A percentile compares a stretch with the other conserved stretches of the same genome.
phyloP scores from a whole-genome alignment of 1,284 basidiomycete genomes.

The Mycosarcoma mackinlayi region DNA sequence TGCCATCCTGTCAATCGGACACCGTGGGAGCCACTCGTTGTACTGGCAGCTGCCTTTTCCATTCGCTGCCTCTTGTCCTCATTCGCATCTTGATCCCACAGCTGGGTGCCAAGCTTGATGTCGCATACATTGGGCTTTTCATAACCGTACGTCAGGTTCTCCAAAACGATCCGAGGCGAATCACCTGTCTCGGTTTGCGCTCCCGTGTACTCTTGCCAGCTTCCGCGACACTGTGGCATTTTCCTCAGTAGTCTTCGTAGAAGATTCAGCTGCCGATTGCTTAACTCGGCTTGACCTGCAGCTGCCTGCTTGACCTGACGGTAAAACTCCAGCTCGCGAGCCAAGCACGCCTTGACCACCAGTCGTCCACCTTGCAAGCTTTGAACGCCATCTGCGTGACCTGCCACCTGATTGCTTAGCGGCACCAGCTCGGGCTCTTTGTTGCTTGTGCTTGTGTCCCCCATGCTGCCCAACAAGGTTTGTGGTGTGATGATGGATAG shows the following conservation, averaged over 20 bases:
- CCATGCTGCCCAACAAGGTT: too few species aligned
- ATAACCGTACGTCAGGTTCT: slow-evolving; percentile 83
- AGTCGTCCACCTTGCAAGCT: slow-evolving; percentile 80
- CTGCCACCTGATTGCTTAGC: slow-evolving; percentile 81
- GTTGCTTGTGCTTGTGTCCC: background rate
- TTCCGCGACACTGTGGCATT: slow-evolving; percentile 39
- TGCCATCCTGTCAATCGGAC: slow-evolving; percentile 88
- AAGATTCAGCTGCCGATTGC: slow-evolving; percentile 14
- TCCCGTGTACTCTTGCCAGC: slow-evolving; percentile 26
- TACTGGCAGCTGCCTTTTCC: slow-evolving; percentile 77
- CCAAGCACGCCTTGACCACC: slow-evolving; percentile 84
- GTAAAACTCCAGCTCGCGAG: slow-evolving; percentile 84
- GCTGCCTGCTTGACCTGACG: slow-evolving; percentile 72
- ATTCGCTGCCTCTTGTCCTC: slow-evolving; percentile 83
- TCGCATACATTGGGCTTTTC: slow-evolving; percentile 86
- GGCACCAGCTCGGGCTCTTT: slow-evolving; percentile 46
- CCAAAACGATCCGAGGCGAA: slow-evolving; percentile 77
- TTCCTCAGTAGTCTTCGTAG: slow-evolving; percentile 32
- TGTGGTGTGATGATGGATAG: too few species aligned
- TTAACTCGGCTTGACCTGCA: slow-evolving; percentile 28
- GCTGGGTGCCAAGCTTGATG: slow-evolving; percentile 87
- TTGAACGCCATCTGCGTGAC: slow-evolving; percentile 80
- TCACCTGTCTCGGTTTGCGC: background rate
- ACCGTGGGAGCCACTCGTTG: slow-evolving; percentile 81
- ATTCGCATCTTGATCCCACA: slow-evolving; percentile 78